Percentiles rank a stretch among this genome's conserved stretches.
Evolutionary conservation across 768 basidiomycete species (phyloP).

Genomic region (Auricularia sp.): DNA sequence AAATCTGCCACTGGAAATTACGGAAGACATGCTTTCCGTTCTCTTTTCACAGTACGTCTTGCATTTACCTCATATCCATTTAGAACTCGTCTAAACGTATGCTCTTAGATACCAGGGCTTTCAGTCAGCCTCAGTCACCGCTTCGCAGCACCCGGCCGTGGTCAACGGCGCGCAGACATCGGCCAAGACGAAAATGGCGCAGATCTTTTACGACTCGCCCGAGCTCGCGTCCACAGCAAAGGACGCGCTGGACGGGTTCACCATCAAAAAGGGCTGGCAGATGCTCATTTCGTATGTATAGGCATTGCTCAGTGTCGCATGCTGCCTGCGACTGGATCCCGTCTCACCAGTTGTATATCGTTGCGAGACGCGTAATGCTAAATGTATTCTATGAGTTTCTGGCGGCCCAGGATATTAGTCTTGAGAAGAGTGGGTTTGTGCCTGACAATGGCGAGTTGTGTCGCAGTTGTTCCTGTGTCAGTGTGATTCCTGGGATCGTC

Average conservation of each 20-base stretch:
- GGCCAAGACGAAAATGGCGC: slow-evolving; percentile 71
- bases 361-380: neutral
- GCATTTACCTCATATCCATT: neutral
- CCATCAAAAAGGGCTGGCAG: slow-evolving; percentile 76
- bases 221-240: slow-evolving; percentile 70
- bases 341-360: neutral
- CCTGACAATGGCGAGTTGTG: neutral
- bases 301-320: neutral
- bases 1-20: slow-evolving; percentile 86
- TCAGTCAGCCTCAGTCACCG: slow-evolving; percentile 57
- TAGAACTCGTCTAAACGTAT: slow-evolving; percentile 4
- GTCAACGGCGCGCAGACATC: slow-evolving; percentile 25
- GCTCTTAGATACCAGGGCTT: slow-evolving; percentile 71
- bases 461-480: neutral
- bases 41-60: slow-evolving; percentile 81
- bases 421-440: neutral
- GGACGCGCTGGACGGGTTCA: slow-evolving; percentile 75
- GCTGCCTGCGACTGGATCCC: neutral
- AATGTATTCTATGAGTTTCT: neutral
- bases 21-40: slow-evolving; percentile 74
- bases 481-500: neutral
- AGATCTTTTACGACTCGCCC: slow-evolving; percentile 66
- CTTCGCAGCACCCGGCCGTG: slow-evolving; percentile 27
- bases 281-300: slow-evolving; percentile 70
- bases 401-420: neutral